Conservation (phyloP, 1,284 basidiomycete species). For the Leccinum subrobustum region DNA sequence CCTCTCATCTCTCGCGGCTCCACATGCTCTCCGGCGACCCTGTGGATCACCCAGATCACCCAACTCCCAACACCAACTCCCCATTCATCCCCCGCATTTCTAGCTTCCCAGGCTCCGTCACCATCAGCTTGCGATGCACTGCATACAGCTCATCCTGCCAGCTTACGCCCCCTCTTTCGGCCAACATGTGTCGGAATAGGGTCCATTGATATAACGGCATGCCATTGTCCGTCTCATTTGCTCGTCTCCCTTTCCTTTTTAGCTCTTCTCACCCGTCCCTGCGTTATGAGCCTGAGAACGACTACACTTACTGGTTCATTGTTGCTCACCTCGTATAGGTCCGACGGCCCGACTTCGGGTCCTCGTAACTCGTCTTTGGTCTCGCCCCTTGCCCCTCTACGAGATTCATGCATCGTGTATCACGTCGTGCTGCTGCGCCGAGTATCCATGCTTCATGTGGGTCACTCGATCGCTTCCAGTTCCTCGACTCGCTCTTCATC, state of each 20-base stretch:
- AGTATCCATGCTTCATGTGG: not conserved
- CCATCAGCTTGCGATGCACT: constrained; percentile 3
- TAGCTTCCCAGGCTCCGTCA: constrained; percentile 6
- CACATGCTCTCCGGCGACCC: not conserved
- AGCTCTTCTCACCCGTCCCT: not conserved
- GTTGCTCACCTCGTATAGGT: constrained; percentile 1
- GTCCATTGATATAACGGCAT: constrained; percentile 14
- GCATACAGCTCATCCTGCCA: not conserved
- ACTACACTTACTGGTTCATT: not conserved
- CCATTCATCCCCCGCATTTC: not conserved
- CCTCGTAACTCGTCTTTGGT: not conserved
- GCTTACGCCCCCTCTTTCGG: constrained; percentile 16
- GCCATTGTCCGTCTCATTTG: not conserved
- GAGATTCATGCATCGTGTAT: constrained; percentile 3
- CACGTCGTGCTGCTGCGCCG: not conserved
- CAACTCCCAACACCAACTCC: not conserved
- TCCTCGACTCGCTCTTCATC: not conserved
- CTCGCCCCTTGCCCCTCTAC: constrained; percentile 4
- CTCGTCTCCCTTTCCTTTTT: constrained; percentile 16
- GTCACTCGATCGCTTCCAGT: constrained; percentile 1
- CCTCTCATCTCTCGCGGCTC: not conserved
- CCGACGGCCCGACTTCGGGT: constrained; percentile 7
- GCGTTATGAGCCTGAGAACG: constrained; percentile 15
- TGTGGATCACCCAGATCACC: not conserved
- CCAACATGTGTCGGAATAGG: constrained; percentile 13